Base-by-base conservation (phyloP, 352 stramenopile genomes). In the Elongisporangium senticosum region DNA sequence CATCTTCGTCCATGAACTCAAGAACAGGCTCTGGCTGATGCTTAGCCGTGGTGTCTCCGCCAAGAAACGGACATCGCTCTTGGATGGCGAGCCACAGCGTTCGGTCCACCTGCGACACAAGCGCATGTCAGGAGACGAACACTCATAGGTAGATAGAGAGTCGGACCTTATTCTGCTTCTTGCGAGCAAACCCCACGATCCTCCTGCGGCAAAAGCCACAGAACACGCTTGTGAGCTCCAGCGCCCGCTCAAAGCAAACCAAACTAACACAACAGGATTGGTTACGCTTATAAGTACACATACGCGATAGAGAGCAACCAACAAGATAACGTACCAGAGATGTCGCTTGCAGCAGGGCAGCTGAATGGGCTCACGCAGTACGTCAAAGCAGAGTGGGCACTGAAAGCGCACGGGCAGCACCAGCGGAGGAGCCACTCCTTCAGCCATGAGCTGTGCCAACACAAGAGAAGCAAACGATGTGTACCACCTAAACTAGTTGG, bases 151-250 rank as follows among this genome's bases (percentile, higher is more conserved):
- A 43, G 33, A 43, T 43, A 43, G 2, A 43, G 33, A 43, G 11
- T 14, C 47, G 21, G 22, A 72, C 75, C 43, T 87, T 85, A 57
- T 89, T 77, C 24, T 81, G 76, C 61, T 90, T 89, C 56, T 79
- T 89, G 24, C 83, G 75, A 10, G 81, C 81, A 58, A 90, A 84
- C 8, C 83, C 80, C 21, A 93, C 79, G 43, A 93, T 75, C 24
- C 83, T 80, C 51, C 84, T 83, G 28, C 83, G 69, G 58, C 83
- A 93, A 65, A 93, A 93, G 40, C 80, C 80, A 62, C 83, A 93
- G 66, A 87, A 89, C 51, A 80, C 77, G 37, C 77, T 89, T 14
- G 83, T 93, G 51, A 93, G 67, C 61, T 87, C 78, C 47, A 93
- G 60, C 20, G 73, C 73, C 40, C 81, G 80, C 59, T 90, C 77